Evolutionary conservation across 257 asterid species (phyloP).

Genomic region (Solanum sitiens): DNA sequence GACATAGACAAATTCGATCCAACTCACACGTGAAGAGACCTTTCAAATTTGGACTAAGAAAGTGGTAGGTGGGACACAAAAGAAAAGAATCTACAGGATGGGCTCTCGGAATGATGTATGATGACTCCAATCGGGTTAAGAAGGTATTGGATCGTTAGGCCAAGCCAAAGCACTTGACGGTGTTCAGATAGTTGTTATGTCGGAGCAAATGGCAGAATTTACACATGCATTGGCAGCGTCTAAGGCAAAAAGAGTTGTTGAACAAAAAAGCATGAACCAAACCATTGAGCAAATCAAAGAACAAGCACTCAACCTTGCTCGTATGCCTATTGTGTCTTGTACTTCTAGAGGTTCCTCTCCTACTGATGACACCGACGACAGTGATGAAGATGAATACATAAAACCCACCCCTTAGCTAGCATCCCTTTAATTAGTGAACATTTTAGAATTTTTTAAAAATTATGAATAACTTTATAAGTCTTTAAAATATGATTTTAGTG

Average conservation of each 20-base stretch:
- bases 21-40: not conserved
- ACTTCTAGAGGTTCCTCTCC: not conserved
- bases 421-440: not conserved
- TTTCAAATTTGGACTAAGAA: no score
- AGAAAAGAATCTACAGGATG: not conserved
- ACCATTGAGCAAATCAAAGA: not conserved
- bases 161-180: not conserved
- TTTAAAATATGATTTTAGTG: no score
- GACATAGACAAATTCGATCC: not conserved
- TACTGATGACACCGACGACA: not conserved
- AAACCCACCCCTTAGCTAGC: not conserved
- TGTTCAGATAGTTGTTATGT: not conserved
- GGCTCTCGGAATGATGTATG: not conserved
- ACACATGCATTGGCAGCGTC: not conserved
- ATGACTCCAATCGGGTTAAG: not conserved
- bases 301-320: not conserved
- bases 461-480: no score
- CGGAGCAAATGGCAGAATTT: not conserved
- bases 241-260: not conserved
- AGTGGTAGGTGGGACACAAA: not conserved
- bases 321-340: accelerated
- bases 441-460: no score
- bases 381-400: not conserved
- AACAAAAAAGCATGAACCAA: not conserved
- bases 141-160: not conserved